Conservation (phyloP, 805 yeast species). For the Suhomyces pyralidae region DNA sequence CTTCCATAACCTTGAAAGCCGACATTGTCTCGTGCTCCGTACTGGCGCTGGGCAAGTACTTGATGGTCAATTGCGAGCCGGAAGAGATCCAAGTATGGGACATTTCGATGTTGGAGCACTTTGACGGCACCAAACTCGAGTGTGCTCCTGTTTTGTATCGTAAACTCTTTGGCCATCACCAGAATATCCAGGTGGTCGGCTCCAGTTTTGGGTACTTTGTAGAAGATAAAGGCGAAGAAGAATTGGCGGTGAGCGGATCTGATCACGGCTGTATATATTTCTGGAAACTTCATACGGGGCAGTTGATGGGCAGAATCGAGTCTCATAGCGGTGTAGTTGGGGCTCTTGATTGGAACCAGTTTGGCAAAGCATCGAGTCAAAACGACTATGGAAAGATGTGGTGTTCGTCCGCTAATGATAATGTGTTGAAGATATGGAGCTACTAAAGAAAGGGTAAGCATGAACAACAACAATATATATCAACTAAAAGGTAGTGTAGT, state of each 20-base stretch:
- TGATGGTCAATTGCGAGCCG: slow-evolving; percentile 63
- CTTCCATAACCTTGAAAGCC: slow-evolving; percentile 51
- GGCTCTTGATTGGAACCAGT: slow-evolving; percentile 69
- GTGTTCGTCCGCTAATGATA: slow-evolving; percentile 87
- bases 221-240: slow-evolving; percentile 44
- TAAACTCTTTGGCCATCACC: slow-evolving; percentile 70
- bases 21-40: slow-evolving; percentile 63
- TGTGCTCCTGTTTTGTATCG: slow-evolving; percentile 51
- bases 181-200: slow-evolving; percentile 65
- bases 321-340: slow-evolving; percentile 71
- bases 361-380: slow-evolving; percentile 12
- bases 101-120: slow-evolving; percentile 32
- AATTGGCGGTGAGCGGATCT: slow-evolving; percentile 73
- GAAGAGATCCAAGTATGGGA: slow-evolving; percentile 86
- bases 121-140: slow-evolving; percentile 17
- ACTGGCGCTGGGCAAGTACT: slow-evolving; percentile 50
- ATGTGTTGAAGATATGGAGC: slow-evolving; percentile 66
- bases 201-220: slow-evolving; percentile 70
- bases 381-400: slow-evolving; percentile 50
- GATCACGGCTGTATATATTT: slow-evolving; percentile 76
- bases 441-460: too few relatives aligned
- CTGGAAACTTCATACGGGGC: slow-evolving; percentile 75
- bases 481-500: too few relatives aligned
- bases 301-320: slow-evolving; percentile 54
- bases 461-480: too few relatives aligned